Conservation (phyloP, 208 protist species). For the Crithidia thermophila region DNA sequence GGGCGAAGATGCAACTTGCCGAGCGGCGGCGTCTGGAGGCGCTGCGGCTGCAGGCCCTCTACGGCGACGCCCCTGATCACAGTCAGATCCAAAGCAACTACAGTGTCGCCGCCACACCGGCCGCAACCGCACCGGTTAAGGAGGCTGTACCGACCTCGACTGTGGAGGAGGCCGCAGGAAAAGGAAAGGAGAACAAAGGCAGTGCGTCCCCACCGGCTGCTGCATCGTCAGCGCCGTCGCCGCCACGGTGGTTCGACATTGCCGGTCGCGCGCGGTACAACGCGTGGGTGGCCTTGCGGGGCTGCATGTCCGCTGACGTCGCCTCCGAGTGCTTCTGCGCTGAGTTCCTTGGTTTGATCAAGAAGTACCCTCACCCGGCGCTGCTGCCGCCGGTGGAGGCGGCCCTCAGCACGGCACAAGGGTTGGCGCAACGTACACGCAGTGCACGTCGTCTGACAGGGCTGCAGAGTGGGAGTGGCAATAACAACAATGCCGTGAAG, state of each 20-base stretch:
- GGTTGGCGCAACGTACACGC: conserved; percentile 24
- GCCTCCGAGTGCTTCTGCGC: conserved; percentile 70
- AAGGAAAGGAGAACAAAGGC: not conserved
- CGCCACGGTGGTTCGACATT: conserved; percentile 67
- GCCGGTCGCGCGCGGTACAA: conserved; percentile 46
- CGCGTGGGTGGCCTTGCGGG: conserved; percentile 57
- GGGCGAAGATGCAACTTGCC: conserved; percentile 38
- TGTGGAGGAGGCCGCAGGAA: not conserved
- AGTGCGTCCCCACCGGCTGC: not conserved
- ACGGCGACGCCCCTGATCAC: conserved; percentile 61
- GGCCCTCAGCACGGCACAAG: conserved; percentile 45
- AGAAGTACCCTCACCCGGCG: conserved; percentile 36
- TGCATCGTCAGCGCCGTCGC: not conserved
- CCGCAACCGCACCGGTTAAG: not conserved
- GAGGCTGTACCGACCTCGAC: not conserved
- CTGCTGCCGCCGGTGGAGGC: conserved; percentile 62
- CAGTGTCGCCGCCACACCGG: not conserved
- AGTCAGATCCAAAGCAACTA: not conserved
- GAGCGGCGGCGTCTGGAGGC: conserved; percentile 62
- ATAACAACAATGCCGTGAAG: not conserved
- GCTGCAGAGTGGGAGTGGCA: not conserved
- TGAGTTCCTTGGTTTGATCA: conserved; percentile 70
- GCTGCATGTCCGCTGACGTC: conserved; percentile 61
- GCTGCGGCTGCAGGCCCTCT: conserved; percentile 67
- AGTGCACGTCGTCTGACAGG: not conserved